Conservation (phyloP, 208 protist species). For the Trypanosoma theileri region DNA sequence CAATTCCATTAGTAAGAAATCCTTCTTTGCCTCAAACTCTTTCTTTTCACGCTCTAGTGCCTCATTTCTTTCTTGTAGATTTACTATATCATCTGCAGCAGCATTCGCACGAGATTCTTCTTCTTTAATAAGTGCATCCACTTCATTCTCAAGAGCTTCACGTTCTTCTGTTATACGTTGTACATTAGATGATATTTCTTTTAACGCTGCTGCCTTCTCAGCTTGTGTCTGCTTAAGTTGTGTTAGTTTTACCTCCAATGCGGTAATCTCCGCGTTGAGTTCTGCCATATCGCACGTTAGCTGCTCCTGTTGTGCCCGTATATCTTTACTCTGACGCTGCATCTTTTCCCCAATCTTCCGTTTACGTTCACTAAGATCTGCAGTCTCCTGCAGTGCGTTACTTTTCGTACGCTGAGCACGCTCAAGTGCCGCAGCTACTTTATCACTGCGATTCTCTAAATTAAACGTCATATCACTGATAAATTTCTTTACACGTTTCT, state of each 20-base stretch:
- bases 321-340: slow-evolving; percentile 9
- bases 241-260: slow-evolving; percentile 29
- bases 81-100: slow-evolving; percentile 2
- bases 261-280: slow-evolving; percentile 31
- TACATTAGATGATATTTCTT: slow-evolving; percentile 4
- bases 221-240: slow-evolving; percentile 8
- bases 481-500: slow-evolving; percentile 22
- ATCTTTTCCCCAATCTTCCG: slow-evolving; percentile 10
- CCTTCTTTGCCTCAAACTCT: slow-evolving; percentile 17
- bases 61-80: slow-evolving; percentile 20
- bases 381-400: slow-evolving; percentile 9
- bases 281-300: slow-evolving; percentile 17
- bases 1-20: slow-evolving; percentile 15
- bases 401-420: slow-evolving; percentile 18
- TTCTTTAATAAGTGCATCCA: slow-evolving; percentile 25
- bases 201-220: slow-evolving; percentile 4
- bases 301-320: slow-evolving; percentile 14
- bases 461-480: slow-evolving; percentile 26
- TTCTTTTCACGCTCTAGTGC: slow-evolving; percentile 8
- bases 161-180: slow-evolving; percentile 22
- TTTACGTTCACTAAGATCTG: slow-evolving; percentile 10
- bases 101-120: slow-evolving; percentile 18
- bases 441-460: slow-evolving; percentile 17
- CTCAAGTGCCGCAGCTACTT: slow-evolving; percentile 16
- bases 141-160: slow-evolving; percentile 25